Evolutionary conservation across 768 basidiomycete species (phyloP), one percentile per base, ranked within the genome.

Genomic region (Porpolomopsis calyptriformis): DNA sequence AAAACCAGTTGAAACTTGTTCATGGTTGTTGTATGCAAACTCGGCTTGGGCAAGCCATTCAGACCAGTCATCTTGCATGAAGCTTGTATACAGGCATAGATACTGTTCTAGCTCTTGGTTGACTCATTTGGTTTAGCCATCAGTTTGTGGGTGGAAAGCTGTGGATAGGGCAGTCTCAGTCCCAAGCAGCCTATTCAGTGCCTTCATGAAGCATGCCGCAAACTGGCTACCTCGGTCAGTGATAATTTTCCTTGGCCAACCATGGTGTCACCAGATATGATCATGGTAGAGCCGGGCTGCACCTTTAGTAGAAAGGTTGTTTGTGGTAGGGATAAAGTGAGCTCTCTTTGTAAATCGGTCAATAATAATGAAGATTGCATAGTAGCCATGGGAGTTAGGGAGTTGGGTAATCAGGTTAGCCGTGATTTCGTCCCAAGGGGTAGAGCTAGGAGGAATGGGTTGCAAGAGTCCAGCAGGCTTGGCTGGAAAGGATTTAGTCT

Each of bases 11-110:
- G 29, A 31, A 31, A 7, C 14, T 7, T 31, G 29, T 31, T 0
- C 58, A 34, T 4, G 54, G 44, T 60, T 59, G 48, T 67, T 67
- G 43, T 58, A 57, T 1, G 62, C 53, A 43, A 66, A 68, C 33
- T 67, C 58, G 0, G 63, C 56, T 11, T 57, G 53, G n/a, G 58
- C 50, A 0, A 67, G 43, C 43, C 55, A 57, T 7, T 59, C 49
- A 0, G 57, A 49, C 66, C 65, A 68, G 33, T 67, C 51, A 31
- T 56, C 51, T 46, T 64, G 61, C 18, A 52, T 45, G 26, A 57
- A 52, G 42, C 58, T 55, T 31, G 52, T 44, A 40, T 60, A 65
- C 9, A 60, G 48, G 11, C 49, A 41, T 6, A 64, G 52, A 46
- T 60, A 64, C 14, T 31, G 29, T 31, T 31, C 29, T 7, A 31